Percentiles rank a stretch among this genome's conserved stretches.
Conservation (phyloP, 176 grass and related monocot species). For the Aegilops tauschii region DNA sequence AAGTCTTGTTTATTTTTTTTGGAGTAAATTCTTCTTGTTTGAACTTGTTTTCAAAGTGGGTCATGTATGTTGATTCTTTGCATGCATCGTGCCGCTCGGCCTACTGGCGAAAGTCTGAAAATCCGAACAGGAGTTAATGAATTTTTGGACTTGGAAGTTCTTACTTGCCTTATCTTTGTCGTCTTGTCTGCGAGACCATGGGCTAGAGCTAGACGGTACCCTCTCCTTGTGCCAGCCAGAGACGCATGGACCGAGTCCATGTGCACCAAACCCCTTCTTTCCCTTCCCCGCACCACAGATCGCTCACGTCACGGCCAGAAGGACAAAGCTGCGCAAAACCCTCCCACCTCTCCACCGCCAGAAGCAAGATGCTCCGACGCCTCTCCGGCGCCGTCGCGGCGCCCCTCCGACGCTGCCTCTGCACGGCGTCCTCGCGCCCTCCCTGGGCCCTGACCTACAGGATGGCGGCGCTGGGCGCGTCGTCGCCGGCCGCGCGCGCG, state of each 20-base stretch:
- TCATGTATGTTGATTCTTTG: neutral
- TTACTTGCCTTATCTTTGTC: neutral
- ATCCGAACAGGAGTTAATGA: neutral
- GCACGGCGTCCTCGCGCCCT: neutral
- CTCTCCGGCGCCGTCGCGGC: neutral
- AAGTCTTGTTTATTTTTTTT: neutral
- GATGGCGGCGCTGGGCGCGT: neutral
- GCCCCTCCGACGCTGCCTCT: neutral
- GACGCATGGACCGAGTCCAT: neutral
- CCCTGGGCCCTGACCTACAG: neutral
- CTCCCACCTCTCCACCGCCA: neutral
- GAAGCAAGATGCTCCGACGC: neutral
- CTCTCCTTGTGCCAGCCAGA: neutral
- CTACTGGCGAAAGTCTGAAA: neutral
- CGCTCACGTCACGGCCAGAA: neutral
- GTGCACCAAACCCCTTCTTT: neutral
- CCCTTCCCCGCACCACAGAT: neutral
- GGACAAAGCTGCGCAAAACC: neutral
- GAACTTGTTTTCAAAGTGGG: neutral
- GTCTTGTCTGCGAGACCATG: neutral
- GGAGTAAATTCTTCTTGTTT: neutral
- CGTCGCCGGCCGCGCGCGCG: neutral
- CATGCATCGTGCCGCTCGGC: neutral
- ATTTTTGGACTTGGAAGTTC: neutral
- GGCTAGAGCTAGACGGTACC: neutral